Conservation (phyloP, 306 rosid species). For the Clitoria ternatea region DNA sequence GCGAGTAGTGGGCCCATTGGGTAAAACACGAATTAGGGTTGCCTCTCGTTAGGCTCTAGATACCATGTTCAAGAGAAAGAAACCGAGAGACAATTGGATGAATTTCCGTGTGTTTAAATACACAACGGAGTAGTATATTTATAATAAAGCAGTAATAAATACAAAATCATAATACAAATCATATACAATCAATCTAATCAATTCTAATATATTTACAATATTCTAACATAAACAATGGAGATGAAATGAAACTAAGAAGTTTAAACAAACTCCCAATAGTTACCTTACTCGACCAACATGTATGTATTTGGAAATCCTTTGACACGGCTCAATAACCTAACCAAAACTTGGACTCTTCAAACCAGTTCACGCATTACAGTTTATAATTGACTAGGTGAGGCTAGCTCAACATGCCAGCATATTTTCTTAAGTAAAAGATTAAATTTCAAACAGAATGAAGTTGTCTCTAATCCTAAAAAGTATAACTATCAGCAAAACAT, state of each 20-base stretch:
- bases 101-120: too few relatives aligned
- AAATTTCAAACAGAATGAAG: not conserved
- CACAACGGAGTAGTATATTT: too few relatives aligned
- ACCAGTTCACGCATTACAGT: not conserved
- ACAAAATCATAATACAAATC: too few relatives aligned
- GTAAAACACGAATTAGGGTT: too few relatives aligned
- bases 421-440: not conserved
- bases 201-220: too few relatives aligned
- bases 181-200: too few relatives aligned
- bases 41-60: too few relatives aligned
- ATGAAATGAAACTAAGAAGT: constrained; percentile 16
- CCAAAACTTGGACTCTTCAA: not conserved
- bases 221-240: not conserved
- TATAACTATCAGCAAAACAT: not conserved
- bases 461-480: not conserved
- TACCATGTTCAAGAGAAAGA: too few relatives aligned
- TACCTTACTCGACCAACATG: constrained; percentile 1
- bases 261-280: constrained; percentile 5
- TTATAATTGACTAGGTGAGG: not conserved
- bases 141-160: too few relatives aligned
- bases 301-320: constrained; percentile 22
- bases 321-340: not conserved
- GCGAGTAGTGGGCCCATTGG: too few relatives aligned
- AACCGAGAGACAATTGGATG: too few relatives aligned
- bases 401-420: not conserved